phyloP scores from a whole-genome alignment of 495 filamentous ascomycete genomes.

The Xylaria palmicola region DNA sequence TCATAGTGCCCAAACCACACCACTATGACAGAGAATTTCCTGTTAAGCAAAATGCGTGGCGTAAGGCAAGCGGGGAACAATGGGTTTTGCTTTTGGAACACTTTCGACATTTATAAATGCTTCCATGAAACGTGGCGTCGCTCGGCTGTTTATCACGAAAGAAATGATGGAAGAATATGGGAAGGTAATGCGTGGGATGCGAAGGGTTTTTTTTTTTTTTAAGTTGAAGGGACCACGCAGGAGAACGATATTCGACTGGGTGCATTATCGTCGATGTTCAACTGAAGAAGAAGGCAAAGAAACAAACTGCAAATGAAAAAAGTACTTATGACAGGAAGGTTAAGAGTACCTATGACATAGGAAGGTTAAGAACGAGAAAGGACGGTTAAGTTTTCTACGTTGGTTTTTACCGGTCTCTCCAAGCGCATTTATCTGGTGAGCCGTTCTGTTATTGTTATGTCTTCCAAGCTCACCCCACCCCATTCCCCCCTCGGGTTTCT shows the following conservation, averaged over 20 bases:
- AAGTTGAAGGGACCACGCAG: neutral
- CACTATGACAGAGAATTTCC: neutral
- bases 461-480: neutral
- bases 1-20: slow-evolving; percentile 14
- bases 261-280: slow-evolving; percentile 8
- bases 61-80: slow-evolving; percentile 14
- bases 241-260: neutral
- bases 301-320: slow-evolving; percentile 6
- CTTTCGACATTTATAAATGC: slow-evolving; percentile 8
- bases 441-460: no score
- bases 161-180: slow-evolving; percentile 1
- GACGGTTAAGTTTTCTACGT: neutral
- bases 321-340: no score
- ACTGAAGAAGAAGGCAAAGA: slow-evolving; percentile 15
- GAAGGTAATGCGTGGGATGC: neutral
- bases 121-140: slow-evolving; percentile 14
- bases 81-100: slow-evolving; percentile 8
- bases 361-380: slow-evolving; percentile 11
- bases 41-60: slow-evolving; percentile 12
- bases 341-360: no score
- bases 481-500: neutral
- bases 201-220: neutral
- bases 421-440: no score
- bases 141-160: slow-evolving; percentile 5
- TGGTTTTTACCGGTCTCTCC: no score